Evolutionary conservation across 1,139 yeast species (phyloP).

Genomic region (Sugiyamaella paludigena): DNA sequence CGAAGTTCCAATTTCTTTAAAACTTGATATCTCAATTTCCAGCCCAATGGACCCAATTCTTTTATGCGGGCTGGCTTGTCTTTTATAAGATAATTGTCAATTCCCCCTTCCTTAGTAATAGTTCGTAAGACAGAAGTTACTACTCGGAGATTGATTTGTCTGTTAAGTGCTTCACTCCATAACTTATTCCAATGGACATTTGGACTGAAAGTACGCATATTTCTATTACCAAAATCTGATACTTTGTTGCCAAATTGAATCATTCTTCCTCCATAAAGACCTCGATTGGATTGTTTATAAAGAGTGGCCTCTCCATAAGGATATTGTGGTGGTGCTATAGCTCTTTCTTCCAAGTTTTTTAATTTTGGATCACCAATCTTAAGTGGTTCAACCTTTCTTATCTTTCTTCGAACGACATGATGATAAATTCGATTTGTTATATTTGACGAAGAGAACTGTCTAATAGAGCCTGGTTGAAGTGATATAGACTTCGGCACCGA

Average conservation of each 20-base stretch:
- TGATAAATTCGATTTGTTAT: slow-evolving; percentile 24
- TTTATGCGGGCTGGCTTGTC: slow-evolving; percentile 86
- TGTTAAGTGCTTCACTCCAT: slow-evolving; percentile 79
- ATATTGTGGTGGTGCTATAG: slow-evolving; percentile 60
- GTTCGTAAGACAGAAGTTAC: slow-evolving; percentile 85
- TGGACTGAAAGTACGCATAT: slow-evolving; percentile 75
- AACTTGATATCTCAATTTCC: slow-evolving; percentile 80
- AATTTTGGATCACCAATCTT: slow-evolving; percentile 38
- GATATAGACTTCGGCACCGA: background rate
- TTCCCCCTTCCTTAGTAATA: slow-evolving; percentile 88
- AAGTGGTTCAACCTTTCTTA: slow-evolving; percentile 29
- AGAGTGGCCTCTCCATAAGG: slow-evolving; percentile 74
- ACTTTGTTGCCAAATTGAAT: slow-evolving; percentile 74
- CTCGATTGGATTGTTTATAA: slow-evolving; percentile 82
- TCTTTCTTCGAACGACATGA: slow-evolving; percentile 36
- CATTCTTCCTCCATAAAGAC: slow-evolving; percentile 86
- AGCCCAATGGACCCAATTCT: slow-evolving; percentile 88
- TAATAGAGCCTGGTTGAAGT: background rate
- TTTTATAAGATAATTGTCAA: slow-evolving; percentile 81
- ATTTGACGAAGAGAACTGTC: slow-evolving; percentile 20
- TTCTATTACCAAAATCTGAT: slow-evolving; percentile 74
- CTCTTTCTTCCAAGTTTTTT: slow-evolving; percentile 20
- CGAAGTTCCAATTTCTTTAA: slow-evolving; percentile 39
- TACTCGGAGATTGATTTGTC: slow-evolving; percentile 54
- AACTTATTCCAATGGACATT: slow-evolving; percentile 71